Percentiles rank a stretch among this genome's conserved stretches.
Conservation (phyloP, 306 rosid species). For the Oemleria cerasiformis region DNA sequence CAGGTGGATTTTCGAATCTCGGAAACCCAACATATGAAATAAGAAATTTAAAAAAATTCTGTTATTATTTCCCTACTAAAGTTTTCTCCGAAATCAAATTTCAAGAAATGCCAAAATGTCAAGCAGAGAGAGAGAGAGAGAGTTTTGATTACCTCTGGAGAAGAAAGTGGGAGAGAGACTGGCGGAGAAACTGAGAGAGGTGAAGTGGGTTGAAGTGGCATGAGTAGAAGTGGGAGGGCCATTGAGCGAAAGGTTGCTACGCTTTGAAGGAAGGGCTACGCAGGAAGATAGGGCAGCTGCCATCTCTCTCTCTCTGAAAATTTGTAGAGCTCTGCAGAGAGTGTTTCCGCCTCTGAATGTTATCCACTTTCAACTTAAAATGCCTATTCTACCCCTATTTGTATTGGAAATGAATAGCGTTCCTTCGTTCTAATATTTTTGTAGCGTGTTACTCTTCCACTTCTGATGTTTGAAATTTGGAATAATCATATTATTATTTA, state of each 20-base stretch:
- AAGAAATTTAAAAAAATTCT: neutral
- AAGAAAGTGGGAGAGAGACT: constrained; percentile 46
- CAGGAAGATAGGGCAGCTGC: constrained; percentile 54
- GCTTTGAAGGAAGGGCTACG: constrained; percentile 64
- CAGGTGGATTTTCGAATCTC: neutral
- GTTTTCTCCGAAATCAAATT: neutral
- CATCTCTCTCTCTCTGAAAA: constrained; percentile 31
- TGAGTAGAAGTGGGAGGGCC: constrained; percentile 24
- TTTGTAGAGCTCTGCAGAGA: neutral
- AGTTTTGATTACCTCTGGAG: constrained; percentile 41
- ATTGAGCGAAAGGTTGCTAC: constrained; percentile 49
- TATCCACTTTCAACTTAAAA: constrained; percentile 12
- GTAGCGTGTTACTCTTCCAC: too few species aligned
- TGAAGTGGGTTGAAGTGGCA: constrained; percentile 32
- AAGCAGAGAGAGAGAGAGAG: neutral
- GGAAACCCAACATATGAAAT: neutral
- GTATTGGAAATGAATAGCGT: too few species aligned
- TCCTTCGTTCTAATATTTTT: too few species aligned
- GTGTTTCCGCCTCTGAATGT: constrained; percentile 2
- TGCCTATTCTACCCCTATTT: neutral
- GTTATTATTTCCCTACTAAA: too few species aligned
- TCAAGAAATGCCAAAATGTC: neutral
- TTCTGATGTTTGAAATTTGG: too few species aligned
- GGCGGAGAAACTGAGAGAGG: constrained; percentile 59
- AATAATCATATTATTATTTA: too few species aligned